Evolutionary conservation across 1,139 yeast species (phyloP).

Genomic region (Protomyces lactucae-debilis): DNA sequence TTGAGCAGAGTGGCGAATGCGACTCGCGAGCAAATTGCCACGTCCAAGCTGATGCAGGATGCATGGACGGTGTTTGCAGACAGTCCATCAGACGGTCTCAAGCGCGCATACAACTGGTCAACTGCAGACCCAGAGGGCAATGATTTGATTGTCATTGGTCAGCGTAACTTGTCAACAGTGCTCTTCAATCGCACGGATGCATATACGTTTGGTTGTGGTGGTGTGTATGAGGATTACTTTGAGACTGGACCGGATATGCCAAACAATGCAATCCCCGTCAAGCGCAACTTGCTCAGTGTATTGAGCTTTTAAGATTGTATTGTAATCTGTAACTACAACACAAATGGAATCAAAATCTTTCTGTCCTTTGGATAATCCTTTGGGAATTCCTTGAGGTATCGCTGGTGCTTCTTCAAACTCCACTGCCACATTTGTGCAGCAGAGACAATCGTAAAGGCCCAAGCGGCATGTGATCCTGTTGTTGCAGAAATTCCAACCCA

Average conservation of each 20-base stretch:
- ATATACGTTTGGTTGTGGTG: not conserved
- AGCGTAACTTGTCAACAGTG: not conserved
- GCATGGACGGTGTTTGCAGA: conserved; percentile 23
- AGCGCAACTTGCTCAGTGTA: not conserved
- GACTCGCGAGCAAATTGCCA: conserved; percentile 1
- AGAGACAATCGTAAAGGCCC: conserved; percentile 65
- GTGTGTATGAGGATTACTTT: not conserved
- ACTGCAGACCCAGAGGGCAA: not conserved
- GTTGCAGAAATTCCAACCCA: conserved; percentile 69
- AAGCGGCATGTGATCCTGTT: conserved; percentile 56
- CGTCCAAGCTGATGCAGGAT: conserved; percentile 11
- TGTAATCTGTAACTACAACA: conserved; percentile 37
- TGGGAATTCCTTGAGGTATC: conserved; percentile 66
- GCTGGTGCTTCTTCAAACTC: conserved; percentile 69
- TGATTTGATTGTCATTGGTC: not conserved
- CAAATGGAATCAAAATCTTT: conserved; percentile 59
- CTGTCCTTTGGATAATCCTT: conserved; percentile 68
- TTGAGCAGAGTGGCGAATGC: conserved; percentile 4
- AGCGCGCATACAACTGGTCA: not conserved
- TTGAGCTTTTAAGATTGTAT: not conserved
- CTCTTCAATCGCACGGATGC: not conserved
- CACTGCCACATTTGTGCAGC: conserved; percentile 72
- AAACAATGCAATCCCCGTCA: not conserved
- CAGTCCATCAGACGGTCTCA: conserved; percentile 6
- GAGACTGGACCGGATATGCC: not conserved